Evolutionary conservation across 768 basidiomycete species (phyloP).

Genomic region (Macrolepiota fuliginosa): DNA sequence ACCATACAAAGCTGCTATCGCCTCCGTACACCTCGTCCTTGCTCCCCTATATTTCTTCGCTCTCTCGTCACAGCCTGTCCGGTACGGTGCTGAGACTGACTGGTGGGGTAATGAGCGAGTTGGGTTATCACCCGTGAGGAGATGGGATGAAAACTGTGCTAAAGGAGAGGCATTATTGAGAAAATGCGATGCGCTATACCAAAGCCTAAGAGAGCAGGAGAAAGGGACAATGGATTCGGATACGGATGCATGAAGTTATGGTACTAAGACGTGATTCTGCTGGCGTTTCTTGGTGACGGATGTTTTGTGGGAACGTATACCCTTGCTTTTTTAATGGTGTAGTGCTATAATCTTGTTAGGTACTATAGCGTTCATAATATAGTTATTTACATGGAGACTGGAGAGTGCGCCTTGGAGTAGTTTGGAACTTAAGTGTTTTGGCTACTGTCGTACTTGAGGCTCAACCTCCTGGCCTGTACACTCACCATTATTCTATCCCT

Average conservation of each 20-base stretch:
- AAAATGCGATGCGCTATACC: constrained; percentile 55
- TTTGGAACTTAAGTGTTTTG: too few species aligned
- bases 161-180: constrained; percentile 48
- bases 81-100: constrained; percentile 55
- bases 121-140: constrained; percentile 43
- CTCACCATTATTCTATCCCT: too few species aligned
- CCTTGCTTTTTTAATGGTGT: background rate
- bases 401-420: too few species aligned
- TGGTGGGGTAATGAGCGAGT: constrained; percentile 55
- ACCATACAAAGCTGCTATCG: constrained; percentile 62
- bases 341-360: background rate
- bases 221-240: constrained; percentile 14
- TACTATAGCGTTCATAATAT: background rate
- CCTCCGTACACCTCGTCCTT: constrained; percentile 67
- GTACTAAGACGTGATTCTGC: background rate
- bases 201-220: constrained; percentile 27
- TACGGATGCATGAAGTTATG: background rate
- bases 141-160: constrained; percentile 48
- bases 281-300: background rate
- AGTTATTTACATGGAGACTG: background rate
- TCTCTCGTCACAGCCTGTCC: constrained; percentile 35
- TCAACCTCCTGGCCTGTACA: too few species aligned
- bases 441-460: too few species aligned
- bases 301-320: background rate
- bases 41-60: constrained; percentile 52